Evolutionary conservation across 768 basidiomycete species (phyloP).

Genomic region (Pholiota molesta): DNA sequence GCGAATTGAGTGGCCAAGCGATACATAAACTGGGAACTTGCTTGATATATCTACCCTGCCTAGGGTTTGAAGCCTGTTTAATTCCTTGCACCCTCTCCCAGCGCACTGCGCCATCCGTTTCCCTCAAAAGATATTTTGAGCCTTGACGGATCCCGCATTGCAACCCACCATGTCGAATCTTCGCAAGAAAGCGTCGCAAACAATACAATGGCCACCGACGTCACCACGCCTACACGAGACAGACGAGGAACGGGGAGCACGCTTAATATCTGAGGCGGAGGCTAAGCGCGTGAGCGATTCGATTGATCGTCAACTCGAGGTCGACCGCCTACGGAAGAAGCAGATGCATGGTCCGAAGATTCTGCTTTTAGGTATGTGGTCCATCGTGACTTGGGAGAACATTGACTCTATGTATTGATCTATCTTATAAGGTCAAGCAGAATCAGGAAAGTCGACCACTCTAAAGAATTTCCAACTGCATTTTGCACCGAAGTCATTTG

Average conservation of each 20-base stretch:
- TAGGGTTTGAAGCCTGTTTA: constrained; percentile 1
- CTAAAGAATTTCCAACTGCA: constrained; percentile 68
- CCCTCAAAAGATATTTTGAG: background rate
- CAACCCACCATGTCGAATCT: background rate
- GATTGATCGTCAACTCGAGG: constrained; percentile 55
- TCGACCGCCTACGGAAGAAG: constrained; percentile 45
- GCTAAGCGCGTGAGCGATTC: constrained; percentile 55
- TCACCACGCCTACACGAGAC: constrained; percentile 39
- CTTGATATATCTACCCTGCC: constrained; percentile 21
- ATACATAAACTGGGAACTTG: constrained; percentile 17
- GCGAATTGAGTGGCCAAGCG: constrained; percentile 13
- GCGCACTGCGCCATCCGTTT: background rate
- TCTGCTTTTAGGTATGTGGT: constrained; percentile 55
- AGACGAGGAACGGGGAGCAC: constrained; percentile 39
- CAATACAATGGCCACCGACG: constrained; percentile 30
- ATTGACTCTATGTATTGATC: background rate
- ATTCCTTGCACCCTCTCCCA: background rate
- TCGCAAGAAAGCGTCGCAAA: constrained; percentile 12
- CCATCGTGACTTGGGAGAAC: background rate
- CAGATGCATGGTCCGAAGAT: constrained; percentile 48
- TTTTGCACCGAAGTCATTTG: constrained; percentile 61
- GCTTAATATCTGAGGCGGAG: constrained; percentile 47
- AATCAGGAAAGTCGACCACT: constrained; percentile 70
- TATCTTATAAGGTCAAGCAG: constrained; percentile 54
- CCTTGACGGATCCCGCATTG: background rate